Percentiles rank a stretch among this genome's conserved stretches.
phyloP scores from a whole-genome alignment of 2,329 filamentous ascomycete genomes.

The Venturia aucupariae region DNA sequence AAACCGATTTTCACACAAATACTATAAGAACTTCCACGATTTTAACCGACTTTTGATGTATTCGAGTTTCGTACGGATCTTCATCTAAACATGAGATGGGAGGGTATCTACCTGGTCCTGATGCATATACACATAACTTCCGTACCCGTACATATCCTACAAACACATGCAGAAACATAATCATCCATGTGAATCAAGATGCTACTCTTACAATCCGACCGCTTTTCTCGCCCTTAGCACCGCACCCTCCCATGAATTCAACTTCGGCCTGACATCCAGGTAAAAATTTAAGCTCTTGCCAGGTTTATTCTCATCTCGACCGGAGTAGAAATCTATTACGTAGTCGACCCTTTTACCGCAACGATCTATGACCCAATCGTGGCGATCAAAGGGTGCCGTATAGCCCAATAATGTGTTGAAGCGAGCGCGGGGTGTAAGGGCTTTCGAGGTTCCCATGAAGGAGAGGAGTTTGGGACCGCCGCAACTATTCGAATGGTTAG shows the following conservation, averaged over 20 bases:
- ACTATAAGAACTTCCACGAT: too few relatives aligned
- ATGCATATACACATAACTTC: not conserved
- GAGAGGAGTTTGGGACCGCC: constrained; percentile 73
- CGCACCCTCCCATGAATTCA: constrained; percentile 54
- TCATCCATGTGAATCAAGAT: not conserved
- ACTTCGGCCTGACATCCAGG: constrained; percentile 55
- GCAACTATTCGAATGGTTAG: constrained; percentile 36
- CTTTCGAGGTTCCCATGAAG: constrained; percentile 59
- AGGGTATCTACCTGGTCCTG: not conserved
- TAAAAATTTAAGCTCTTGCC: constrained; percentile 51
- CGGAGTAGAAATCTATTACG: constrained; percentile 96
- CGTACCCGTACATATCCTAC: not conserved
- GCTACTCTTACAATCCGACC: constrained; percentile 25
- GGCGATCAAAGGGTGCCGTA: constrained; percentile 82
- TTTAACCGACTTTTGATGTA: too few relatives aligned
- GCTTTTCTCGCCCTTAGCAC: constrained; percentile 45
- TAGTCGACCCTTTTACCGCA: constrained; percentile 84
- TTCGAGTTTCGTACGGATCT: not conserved
- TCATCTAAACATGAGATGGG: not conserved
- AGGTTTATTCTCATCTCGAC: constrained; percentile 40
- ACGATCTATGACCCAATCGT: constrained; percentile 94
- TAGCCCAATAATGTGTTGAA: constrained; percentile 83
- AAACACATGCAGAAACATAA: not conserved
- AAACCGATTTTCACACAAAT: too few relatives aligned
- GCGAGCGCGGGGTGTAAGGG: constrained; percentile 71